Percentiles rank a stretch among this genome's conserved stretches.
Evolutionary conservation across 139 green algal genomes (phyloP).

Genomic region (Tetraselmis striata): DNA sequence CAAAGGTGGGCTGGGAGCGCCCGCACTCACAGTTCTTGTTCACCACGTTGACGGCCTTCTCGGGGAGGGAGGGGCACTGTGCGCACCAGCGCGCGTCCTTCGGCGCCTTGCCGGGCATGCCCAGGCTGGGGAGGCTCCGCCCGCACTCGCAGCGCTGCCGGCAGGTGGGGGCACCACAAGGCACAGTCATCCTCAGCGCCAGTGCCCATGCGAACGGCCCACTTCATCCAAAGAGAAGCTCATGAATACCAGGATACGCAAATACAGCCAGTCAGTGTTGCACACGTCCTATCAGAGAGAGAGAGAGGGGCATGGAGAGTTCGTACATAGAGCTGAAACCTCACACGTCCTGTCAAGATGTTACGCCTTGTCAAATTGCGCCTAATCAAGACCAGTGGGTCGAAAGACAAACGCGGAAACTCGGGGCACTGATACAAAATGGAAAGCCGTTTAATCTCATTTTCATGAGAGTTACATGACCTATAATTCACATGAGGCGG

Average conservation of each 20-base stretch:
- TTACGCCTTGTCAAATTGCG: too few species aligned
- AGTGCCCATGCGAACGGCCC: too few species aligned
- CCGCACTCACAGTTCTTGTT: background rate
- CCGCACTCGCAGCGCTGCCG: conserved; percentile 5
- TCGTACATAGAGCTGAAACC: background rate
- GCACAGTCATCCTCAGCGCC: too few species aligned
- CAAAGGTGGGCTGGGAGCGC: background rate
- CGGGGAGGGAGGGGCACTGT: background rate
- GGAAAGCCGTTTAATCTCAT: too few species aligned
- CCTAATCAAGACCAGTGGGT: too few species aligned
- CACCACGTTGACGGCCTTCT: background rate
- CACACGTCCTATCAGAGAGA: background rate
- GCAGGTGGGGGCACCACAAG: too few species aligned
- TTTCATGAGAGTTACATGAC: too few species aligned
- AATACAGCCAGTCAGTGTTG: background rate
- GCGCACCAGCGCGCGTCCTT: background rate
- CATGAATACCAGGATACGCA: background rate
- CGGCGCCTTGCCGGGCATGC: background rate
- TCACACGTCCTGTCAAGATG: too few species aligned
- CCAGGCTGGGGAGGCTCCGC: background rate
- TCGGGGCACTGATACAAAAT: too few species aligned
- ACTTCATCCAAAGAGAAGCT: background rate
- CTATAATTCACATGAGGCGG: too few species aligned
- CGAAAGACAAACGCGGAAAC: too few species aligned
- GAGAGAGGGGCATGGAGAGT: background rate